A percentile compares a stretch with the other conserved stretches of the same genome.
These are phyloP conservation scores for Volvox africanus DNA, from an alignment of 139 green algal species.

Conservation along the genomic window DNA sequence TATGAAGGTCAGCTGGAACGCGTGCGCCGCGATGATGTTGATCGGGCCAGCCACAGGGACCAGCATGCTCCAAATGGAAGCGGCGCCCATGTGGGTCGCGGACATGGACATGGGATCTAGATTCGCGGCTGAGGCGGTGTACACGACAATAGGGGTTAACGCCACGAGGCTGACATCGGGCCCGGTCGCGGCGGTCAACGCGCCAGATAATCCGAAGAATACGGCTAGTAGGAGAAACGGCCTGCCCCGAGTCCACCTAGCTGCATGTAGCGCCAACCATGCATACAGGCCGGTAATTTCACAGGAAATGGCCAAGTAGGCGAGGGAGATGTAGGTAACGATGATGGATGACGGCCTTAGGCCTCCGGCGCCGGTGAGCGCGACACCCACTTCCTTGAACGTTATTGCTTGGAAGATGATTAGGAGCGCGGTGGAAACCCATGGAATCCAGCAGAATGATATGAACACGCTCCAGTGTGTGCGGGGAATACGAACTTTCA, in stretches of 20 bases:
- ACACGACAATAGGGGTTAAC: slow-evolving; percentile 3
- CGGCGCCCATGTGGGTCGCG: neutral
- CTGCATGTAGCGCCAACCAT: slow-evolving; percentile 18
- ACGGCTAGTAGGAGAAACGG: neutral
- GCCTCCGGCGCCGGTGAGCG: neutral
- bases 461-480: neutral
- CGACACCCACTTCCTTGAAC: neutral
- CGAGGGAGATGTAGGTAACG: neutral
- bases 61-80: slow-evolving; percentile 17
- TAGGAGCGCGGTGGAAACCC: neutral
- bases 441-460: neutral
- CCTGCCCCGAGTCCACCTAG: neutral
- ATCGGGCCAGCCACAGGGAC: neutral
- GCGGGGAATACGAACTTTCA: neutral
- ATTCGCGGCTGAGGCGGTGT: neutral
- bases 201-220: neutral
- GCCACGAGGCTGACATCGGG: slow-evolving; percentile 2
- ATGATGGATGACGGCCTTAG: neutral
- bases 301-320: slow-evolving; percentile 6
- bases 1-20: slow-evolving; percentile 3
- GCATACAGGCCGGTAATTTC: slow-evolving; percentile 16
- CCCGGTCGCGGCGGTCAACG: neutral
- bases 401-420: slow-evolving; percentile 21
- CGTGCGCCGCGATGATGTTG: neutral
- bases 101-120: slow-evolving; percentile 14